Evolutionary conservation across 345 rosid species (phyloP), one percentile per base, ranked within the genome.

Genomic region (Murraya koenigii): DNA sequence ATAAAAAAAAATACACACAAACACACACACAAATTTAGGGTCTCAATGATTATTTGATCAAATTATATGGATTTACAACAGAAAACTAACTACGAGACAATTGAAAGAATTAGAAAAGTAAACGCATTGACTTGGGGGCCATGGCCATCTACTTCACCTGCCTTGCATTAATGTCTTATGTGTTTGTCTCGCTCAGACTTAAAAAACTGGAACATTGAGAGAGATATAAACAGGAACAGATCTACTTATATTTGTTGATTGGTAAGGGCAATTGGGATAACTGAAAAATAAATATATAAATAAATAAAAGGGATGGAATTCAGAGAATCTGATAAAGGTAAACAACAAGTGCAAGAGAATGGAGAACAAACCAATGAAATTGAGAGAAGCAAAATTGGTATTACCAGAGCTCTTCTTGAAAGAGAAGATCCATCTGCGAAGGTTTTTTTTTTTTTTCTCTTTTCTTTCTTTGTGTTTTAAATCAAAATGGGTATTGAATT

Each of bases 381-480:
- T 38, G 97, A 91, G 87, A 85, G 87, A 59, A 88, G 84, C 85
- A 95, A 92, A 85, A 85, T 95, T 22, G 88, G 90, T 35, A 88
- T 92, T 67, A 89, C 93, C 97, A 89, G 99, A 84, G 92, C 97
- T 59, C 79, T 89, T 47, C 89, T 91, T 65, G 88, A 88, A 80
- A 83, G 87, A 30, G 93, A 93, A 84, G 97, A 95, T 79, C 92
- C 92, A 5, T 82, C 90, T n/a, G 77, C 94, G 9, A 92, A 93
- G 95, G 98, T 91, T 38, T 4, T 41, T 41, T 41, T 1, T 91
- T 38, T 4, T 41, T 41, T 41, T 1, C 9, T 41, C 32, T 41
- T 41, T 41, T 41, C 47, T 41, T 41, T 41, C 47, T 41, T 41
- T 2, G 47, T 41, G 14, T 41, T 33, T 3, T 10, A 41, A 41